Evolutionary conservation across 352 stramenopile genomes (phyloP).

Genomic region (Globisporangium canariense): DNA sequence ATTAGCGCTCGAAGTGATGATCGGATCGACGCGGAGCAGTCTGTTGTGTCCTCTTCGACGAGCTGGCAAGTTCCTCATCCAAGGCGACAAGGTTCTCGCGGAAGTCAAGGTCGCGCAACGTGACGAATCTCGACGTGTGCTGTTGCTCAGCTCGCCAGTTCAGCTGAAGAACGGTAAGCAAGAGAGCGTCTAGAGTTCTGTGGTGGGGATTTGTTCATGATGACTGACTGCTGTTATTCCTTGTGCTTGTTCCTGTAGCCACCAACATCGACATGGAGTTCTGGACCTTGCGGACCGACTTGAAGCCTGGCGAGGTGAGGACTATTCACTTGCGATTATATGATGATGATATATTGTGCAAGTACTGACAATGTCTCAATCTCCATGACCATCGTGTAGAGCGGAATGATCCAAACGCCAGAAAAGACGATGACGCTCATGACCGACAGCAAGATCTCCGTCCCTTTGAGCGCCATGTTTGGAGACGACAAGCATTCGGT

Average conservation of each 20-base stretch:
- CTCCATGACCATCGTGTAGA: conserved; percentile 19
- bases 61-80: conserved; percentile 86
- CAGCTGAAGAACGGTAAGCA: conserved; percentile 84
- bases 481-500: conserved; percentile 75
- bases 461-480: conserved; percentile 80
- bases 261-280: conserved; percentile 82
- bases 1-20: conserved; percentile 80
- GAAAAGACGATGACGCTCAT: conserved; percentile 47
- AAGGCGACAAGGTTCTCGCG: conserved; percentile 78
- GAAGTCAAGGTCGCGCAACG: conserved; percentile 88
- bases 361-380: not conserved
- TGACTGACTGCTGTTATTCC: conserved; percentile 7
- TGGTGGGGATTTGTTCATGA: not conserved
- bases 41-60: conserved; percentile 80
- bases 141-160: conserved; percentile 83
- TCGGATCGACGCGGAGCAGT: conserved; percentile 64
- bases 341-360: not conserved
- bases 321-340: no score
- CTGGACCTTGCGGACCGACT: conserved; percentile 61
- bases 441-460: conserved; percentile 78
- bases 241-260: conserved; percentile 25
- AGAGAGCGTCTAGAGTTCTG: not conserved
- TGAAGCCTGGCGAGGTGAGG: conserved; percentile 44
- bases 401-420: conserved; percentile 30
- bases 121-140: conserved; percentile 78